Evolutionary conservation across 805 yeast genomes (phyloP), one percentile per base, ranked within the genome.

Genomic region (Kazachstania bromeliacearum): DNA sequence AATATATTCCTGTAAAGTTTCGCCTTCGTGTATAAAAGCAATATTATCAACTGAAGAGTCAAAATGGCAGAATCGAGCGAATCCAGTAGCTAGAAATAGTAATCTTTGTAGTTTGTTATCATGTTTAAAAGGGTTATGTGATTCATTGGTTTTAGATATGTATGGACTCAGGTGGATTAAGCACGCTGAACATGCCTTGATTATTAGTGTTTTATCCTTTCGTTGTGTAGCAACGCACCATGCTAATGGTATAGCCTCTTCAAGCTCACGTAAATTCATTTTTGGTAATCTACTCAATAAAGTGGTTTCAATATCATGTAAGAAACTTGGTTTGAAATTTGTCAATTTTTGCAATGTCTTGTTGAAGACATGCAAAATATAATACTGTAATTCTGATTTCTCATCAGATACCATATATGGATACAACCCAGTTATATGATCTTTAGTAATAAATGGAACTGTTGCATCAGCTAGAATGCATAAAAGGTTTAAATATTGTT

Each of bases 201-300:
- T 72, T 4, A 83, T 47, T 42, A 72, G 71, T 0, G 49, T 38
- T 0, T 70, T 66, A 34, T 72, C 75, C 2, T 64, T 58, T 28
- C 67, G 63, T 46, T 70, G 57, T 3, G 44, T 48, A 2, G 82
- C 67, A 0, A 83, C 59, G 7, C 55, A 56, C 80, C 85, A 77
- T 4, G 75, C 57, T 38, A 84, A 67, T 1, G 87, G 85, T 54
- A 84, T 70, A 0, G 89, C 94, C 48, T 77, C 78, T n/a, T 73
- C 73, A 7, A 84, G 55, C 45, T 83, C 92, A 39, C 54, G 64
- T 0, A 68, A 66, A 35, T 67, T 71, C 57, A 79, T 71, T 42
- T 72, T 78, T 2, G 88, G 77, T 22, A 84, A 54, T 22, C 72
- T 60, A 23, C 63, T 62, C 42, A 82, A 51, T n/a, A 84, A 47